These are phyloP conservation scores for Mycena pura DNA, from an alignment of 768 basidiomycete species.

Conservation along the genomic window DNA sequence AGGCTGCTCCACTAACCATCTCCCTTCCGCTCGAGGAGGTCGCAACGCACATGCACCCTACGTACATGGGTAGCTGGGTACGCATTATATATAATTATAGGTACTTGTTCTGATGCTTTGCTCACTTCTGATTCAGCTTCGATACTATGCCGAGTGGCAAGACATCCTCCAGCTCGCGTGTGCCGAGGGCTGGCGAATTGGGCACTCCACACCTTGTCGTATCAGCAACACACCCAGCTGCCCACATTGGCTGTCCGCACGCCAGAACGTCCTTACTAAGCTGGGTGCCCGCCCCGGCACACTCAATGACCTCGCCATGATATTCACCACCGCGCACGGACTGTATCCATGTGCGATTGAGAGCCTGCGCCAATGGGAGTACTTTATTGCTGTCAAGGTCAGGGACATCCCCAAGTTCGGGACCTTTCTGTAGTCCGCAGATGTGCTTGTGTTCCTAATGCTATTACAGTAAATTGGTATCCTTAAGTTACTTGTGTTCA, in stretches of 20 bases:
- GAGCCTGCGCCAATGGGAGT: slow-evolving; percentile 27
- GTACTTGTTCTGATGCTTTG: background rate
- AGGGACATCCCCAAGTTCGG: slow-evolving; percentile 22
- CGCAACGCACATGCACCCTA: slow-evolving; percentile 23
- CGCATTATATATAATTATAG: background rate
- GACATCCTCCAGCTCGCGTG: slow-evolving; percentile 23
- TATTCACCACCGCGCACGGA: slow-evolving; percentile 26
- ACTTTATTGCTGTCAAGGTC: slow-evolving; percentile 23
- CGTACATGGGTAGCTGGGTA: slow-evolving; percentile 27
- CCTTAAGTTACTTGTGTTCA: no score
- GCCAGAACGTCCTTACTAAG: slow-evolving; percentile 22
- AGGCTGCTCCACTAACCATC: slow-evolving; percentile 24
- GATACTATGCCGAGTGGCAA: slow-evolving; percentile 26
- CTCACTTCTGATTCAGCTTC: background rate
- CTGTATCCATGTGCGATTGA: slow-evolving; percentile 27
- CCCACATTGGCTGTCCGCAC: slow-evolving; percentile 26
- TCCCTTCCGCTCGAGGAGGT: slow-evolving; percentile 24
- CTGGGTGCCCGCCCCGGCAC: slow-evolving; percentile 22
- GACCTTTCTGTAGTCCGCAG: slow-evolving; percentile 12
- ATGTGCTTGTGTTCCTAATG: no score
- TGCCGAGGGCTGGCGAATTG: slow-evolving; percentile 27
- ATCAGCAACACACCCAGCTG: slow-evolving; percentile 22
- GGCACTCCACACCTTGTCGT: slow-evolving; percentile 21
- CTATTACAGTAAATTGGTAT: no score
- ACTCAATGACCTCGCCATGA: slow-evolving; percentile 19